A percentile compares a stretch with the other conserved stretches of the same genome.
Evolutionary conservation across 805 yeast species (phyloP).

Genomic region (Metschnikowia cubensis): DNA sequence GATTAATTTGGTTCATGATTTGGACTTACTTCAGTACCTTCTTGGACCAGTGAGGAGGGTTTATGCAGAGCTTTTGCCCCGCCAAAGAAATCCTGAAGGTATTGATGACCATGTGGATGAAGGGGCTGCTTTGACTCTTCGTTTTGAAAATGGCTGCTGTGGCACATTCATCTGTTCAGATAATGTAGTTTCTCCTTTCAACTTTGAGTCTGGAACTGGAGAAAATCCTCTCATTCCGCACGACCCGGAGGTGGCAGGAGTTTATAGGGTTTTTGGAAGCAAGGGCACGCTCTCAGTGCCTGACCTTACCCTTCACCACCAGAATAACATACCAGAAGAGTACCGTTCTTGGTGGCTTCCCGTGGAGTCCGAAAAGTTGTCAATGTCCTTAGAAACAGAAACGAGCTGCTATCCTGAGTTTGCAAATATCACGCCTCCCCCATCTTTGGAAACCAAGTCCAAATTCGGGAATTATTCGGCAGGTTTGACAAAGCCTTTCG

Average conservation of each 20-base stretch:
- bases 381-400: not conserved
- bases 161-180: conserved; percentile 43
- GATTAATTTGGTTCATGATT: conserved; percentile 40
- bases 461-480: conserved; percentile 8
- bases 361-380: conserved; percentile 21
- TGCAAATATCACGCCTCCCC: conserved; percentile 24
- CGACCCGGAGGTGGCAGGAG: conserved; percentile 27
- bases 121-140: conserved; percentile 38
- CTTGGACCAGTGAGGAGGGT: conserved; percentile 38
- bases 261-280: conserved; percentile 38
- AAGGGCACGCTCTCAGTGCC: conserved; percentile 39
- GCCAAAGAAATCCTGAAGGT: conserved; percentile 24
- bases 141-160: conserved; percentile 35
- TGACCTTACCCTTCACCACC: conserved; percentile 37
- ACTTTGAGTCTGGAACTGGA: conserved; percentile 41
- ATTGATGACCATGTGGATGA: conserved; percentile 32
- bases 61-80: conserved; percentile 35
- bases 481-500: conserved; percentile 30
- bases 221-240: conserved; percentile 41
- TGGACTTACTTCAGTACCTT: conserved; percentile 38
- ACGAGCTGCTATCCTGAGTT: not conserved
- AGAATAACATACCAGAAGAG: conserved; percentile 17
- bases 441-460: conserved; percentile 25
- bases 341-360: conserved; percentile 29
- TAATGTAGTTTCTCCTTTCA: conserved; percentile 38